Evolutionary conservation across 1,139 yeast species (phyloP).

Genomic region (Zygoascus sp.): DNA sequence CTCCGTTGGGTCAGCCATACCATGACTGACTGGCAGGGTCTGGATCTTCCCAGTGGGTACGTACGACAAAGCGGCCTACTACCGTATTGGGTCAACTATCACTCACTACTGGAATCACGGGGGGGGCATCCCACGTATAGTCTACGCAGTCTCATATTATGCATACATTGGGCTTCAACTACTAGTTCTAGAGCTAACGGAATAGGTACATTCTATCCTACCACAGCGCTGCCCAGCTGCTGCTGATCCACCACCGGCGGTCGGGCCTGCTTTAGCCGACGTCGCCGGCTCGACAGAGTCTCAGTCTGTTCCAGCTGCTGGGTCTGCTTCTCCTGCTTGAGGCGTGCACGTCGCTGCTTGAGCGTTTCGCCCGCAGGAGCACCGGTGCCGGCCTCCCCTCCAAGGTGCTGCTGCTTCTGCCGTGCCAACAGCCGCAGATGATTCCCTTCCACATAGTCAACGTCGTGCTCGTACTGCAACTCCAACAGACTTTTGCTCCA

Average conservation of each 20-base stretch:
- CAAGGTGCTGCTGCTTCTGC: slow-evolving; percentile 9
- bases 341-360: slow-evolving; percentile 30
- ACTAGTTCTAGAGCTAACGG: too few species aligned
- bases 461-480: slow-evolving; percentile 32
- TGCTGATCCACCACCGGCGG: background rate
- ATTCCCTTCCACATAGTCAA: slow-evolving; percentile 31
- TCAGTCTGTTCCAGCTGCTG: slow-evolving; percentile 22
- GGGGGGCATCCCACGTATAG: too few species aligned
- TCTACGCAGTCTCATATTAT: too few species aligned
- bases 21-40: too few species aligned
- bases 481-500: slow-evolving; percentile 30
- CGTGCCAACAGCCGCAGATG: slow-evolving; percentile 16
- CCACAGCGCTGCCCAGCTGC: too few species aligned
- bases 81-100: too few species aligned
- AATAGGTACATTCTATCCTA: too few species aligned
- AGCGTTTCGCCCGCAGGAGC: slow-evolving; percentile 28
- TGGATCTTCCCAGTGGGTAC: too few species aligned
- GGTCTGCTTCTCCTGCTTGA: slow-evolving; percentile 22
- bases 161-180: too few species aligned
- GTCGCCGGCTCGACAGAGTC: slow-evolving; percentile 34
- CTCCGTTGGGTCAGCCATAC: too few species aligned
- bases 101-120: too few species aligned
- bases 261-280: slow-evolving; percentile 21
- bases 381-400: background rate
- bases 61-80: too few species aligned